Base-by-base conservation (phyloP, 306 rosid species). In the Macrotyloma uniflorum region DNA sequence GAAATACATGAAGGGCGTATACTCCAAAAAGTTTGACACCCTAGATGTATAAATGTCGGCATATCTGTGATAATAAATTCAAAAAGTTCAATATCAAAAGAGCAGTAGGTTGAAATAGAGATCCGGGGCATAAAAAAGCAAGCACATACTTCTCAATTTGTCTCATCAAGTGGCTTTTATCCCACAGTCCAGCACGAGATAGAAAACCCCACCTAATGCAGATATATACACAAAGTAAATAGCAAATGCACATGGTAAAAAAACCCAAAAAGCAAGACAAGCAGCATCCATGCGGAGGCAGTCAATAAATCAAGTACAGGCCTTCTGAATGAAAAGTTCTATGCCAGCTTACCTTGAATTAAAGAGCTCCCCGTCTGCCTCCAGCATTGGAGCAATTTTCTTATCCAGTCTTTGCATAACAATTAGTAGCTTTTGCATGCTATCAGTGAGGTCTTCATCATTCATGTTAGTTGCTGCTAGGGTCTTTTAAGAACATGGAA, bases 41-140 rank as follows among this genome's bases (percentile, higher is more conserved):
- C 98, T 87, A 3, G 98, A 95, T n/a, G 98, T 95, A 69, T 95
- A 95, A 72, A 95, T 95, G 78, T 95, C 98, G 58, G 98, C 98
- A 82, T 95, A 94, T 86, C 98, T 94, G 91, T 57, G 3, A 82
- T 40, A 76, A 69, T 28, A 70, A 69, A 78, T 46, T 33, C 33
- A 57, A 63, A 30, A 51, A 28, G 57, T 23, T 74, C 19, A 71
- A 70, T 40, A 51, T 66, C 38, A 36, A 42, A 61, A 70, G 76
- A 46, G 66, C 5, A 23, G 10, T 58, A 47, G 22, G 46, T 23
- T 69, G 78, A 36, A 33, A 32, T 5, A 59, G 58, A 78, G 23
- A 79, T 51, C 32, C 57, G 67, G 22, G 47, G 46, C 53, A 73
- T 77, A 54, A 73, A 76, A 28, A 76, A 6, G 78, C 4, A 40